Evolutionary conservation across 768 basidiomycete genomes (phyloP).

Genomic region (Dentipellis sp.): DNA sequence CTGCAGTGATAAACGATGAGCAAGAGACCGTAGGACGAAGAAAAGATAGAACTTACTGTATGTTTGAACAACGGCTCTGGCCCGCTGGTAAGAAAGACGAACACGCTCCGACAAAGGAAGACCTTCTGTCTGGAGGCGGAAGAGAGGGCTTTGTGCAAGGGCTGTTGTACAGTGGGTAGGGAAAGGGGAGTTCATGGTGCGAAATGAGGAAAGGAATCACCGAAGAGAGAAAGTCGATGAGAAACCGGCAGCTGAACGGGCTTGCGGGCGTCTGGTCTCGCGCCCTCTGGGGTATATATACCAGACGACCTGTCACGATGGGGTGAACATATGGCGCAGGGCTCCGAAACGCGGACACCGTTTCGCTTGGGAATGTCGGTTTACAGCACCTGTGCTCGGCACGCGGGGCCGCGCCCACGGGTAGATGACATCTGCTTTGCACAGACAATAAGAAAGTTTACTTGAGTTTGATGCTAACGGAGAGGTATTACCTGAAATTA

Average conservation of each 20-base stretch:
- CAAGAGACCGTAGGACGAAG: background rate
- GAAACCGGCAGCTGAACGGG: background rate
- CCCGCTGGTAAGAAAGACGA: conserved; percentile 2
- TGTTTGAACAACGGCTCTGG: conserved; percentile 1
- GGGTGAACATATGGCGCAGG: background rate
- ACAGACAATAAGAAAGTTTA: background rate
- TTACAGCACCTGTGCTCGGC: too few relatives aligned
- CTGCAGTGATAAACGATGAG: conserved; percentile 8
- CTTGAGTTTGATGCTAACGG: background rate
- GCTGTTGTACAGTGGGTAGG: background rate
- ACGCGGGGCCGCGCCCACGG: too few relatives aligned
- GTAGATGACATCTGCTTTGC: background rate
- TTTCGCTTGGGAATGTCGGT: background rate
- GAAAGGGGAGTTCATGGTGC: background rate
- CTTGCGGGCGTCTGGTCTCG: background rate
- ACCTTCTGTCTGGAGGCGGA: background rate
- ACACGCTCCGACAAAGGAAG: background rate
- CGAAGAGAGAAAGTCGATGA: background rate
- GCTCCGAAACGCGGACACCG: background rate
- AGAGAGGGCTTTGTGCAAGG: background rate
- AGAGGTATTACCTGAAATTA: background rate
- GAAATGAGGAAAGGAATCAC: background rate
- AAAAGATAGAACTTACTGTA: conserved; percentile 10
- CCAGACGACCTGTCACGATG: background rate
- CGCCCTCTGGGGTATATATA: background rate